Base-by-base conservation (phyloP, 2,329 filamentous ascomycete species). In the Paracoccidioides lutzii region DNA sequence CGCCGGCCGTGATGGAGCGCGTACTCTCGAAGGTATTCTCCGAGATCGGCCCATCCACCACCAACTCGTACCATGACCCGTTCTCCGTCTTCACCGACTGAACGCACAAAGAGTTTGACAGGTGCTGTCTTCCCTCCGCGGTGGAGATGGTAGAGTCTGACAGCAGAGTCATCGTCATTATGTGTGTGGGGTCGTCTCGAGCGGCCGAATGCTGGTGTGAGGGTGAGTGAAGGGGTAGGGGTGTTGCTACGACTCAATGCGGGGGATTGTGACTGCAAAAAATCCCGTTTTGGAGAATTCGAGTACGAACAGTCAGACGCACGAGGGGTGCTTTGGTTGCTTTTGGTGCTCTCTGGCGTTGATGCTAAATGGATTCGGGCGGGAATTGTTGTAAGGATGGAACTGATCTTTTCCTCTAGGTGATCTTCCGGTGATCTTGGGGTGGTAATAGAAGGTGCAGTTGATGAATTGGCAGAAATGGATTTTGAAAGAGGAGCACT, bases 1-100 rank as follows among this genome's bases (percentile, higher is more conserved):
- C 81, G 83, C n/a, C 88, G 84, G 45, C 88, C 87, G 67, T 98
- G 93, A 67, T 98, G 93, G 57, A 84, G 83, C 6, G 90, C 90
- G 65, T 96, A 98, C 69, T 95, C 89, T 63, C 90, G 86, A 44
- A 98, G 78, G 66, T 96, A 98, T 69, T 97, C 93, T 41, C 87
- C 91, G 22, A 98, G 76, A 69, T 98, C 93, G 12, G 90, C 90
- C 93, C 93, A 98, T n/a, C 93, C 93, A 57, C 93, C 93, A 10
- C 93, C 93, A 10, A 98, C 91, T 40, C 93, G 87, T 6, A 98
- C 93, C 93, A 98, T 97, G 59, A 97, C 90, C 53, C 93, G 83
- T 70, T 97, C 90, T 14, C 88, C 88, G 56, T 83, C 79, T 68
- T 95, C 90, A 52, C 93, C 93, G 2, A 98, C 90, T 1, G 90